Conservation (phyloP, 2,329 filamentous ascomycete genomes). For the Ceratocystiopsis minuta region DNA sequence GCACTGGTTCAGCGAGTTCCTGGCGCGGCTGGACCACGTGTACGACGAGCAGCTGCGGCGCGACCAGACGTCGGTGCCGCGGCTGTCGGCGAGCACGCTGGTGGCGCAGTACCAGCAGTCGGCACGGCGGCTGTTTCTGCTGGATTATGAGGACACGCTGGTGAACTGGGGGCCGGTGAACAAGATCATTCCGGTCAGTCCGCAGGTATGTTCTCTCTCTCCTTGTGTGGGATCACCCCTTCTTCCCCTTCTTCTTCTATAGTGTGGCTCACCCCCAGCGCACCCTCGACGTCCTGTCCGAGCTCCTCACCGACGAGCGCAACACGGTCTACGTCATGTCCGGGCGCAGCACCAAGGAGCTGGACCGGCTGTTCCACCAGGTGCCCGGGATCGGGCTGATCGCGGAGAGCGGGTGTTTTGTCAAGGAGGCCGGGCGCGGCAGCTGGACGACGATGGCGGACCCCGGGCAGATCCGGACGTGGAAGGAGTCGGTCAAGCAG, state of each 20-base stretch:
- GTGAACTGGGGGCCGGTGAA: constrained; percentile 73
- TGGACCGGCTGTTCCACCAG: constrained; percentile 69
- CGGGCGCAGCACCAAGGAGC: constrained; percentile 67
- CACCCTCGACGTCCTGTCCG: constrained; percentile 65
- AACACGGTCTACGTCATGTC: constrained; percentile 94
- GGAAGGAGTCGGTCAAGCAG: constrained; percentile 68
- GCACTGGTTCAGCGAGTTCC: constrained; percentile 69
- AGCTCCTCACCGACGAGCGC: constrained; percentile 58
- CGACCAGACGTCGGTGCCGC: constrained; percentile 71
- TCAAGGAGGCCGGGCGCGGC: constrained; percentile 50
- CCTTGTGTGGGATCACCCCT: neutral
- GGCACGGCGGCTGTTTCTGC: constrained; percentile 59
- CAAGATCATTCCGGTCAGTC: constrained; percentile 71
- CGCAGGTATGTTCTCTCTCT: constrained; percentile 28
- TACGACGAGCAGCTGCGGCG: constrained; percentile 73
- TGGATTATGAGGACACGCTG: constrained; percentile 88
- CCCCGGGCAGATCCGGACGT: constrained; percentile 46
- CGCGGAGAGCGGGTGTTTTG: constrained; percentile 85
- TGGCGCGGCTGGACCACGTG: constrained; percentile 50
- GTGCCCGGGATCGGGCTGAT: constrained; percentile 76
- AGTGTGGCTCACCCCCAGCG: constrained; percentile 37
- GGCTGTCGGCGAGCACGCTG: constrained; percentile 53
- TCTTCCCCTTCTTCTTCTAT: neutral
- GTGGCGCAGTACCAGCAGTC: constrained; percentile 47
- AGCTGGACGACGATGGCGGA: constrained; percentile 69